Evolutionary conservation across 202 grass and related monocot species (phyloP), one percentile per base, ranked within the genome.

Genomic region (Bolboschoenoplectus hybrid): DNA sequence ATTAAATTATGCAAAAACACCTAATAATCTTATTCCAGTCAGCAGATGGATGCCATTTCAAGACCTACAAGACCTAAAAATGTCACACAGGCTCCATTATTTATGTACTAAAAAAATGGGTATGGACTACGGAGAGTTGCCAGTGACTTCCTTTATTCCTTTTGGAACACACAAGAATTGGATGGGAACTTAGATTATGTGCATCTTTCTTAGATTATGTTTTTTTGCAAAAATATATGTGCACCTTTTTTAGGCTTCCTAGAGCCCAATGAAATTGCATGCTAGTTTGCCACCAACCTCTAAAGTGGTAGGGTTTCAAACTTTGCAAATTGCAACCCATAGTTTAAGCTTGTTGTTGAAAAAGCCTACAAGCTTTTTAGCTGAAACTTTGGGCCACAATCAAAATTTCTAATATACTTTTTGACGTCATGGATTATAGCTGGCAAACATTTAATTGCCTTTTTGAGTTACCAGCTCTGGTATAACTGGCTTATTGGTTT

Each of bases 1-100:
- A 81, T 87, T 87, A 81, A 82, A 87, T 45, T 61, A 87, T 55
- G 19, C 76, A 69, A 87, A 87, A 26, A 26, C 6, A 81, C 74
- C 85, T 73, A 69, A 81, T 68, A 9, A 41, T 44, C 57, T 86
- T 26, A 26, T 67, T 26, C 5, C 74, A 11, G 60, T 66, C 73
- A 86, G 74, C 73, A 86, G 67, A 80, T 82, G 45, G 9, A 56
- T 35, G 39, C 56, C 55, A 38, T 63, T 74, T 85, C 38, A 76
- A 72, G 67, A 46, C 50, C 17, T 56, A 84, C 14, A 84, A 58
- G 10, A 84, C 55, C 16, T 60, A 85, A 85, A 79, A 79, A 58
- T 79, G 36, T 36, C 34, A 79, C 9, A 57, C 5, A 79, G 36
- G 11, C 34, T 78, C 51, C 51, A 78, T 79, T 60, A 79, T 79